These are phyloP conservation scores for Colletotrichum aenigma DNA, from an alignment of 2,329 filamentous ascomycete species.

Conservation along the genomic window DNA sequence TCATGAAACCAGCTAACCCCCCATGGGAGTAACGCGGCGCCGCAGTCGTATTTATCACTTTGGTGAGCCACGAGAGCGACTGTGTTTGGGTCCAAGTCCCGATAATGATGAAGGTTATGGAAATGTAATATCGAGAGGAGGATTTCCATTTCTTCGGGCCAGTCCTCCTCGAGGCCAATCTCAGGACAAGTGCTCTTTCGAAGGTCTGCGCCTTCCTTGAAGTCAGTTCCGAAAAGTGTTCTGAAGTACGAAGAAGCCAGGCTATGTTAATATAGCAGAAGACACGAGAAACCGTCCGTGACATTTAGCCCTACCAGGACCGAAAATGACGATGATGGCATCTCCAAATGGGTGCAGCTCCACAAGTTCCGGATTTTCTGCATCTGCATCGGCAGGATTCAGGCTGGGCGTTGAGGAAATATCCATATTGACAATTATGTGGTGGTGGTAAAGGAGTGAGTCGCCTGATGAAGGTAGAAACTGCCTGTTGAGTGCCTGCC, in stretches of 20 bases:
- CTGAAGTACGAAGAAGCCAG: background rate
- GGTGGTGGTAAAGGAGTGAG: background rate
- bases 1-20: background rate
- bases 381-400: background rate
- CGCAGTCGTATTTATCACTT: background rate
- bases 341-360: background rate
- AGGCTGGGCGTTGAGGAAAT: background rate
- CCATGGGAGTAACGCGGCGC: background rate
- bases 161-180: background rate
- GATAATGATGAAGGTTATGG: background rate
- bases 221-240: background rate
- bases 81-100: background rate
- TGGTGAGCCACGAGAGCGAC: accelerated
- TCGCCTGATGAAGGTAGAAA: background rate
- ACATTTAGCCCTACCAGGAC: no score
- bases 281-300: background rate
- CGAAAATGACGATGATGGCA: background rate
- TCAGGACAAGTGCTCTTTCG: background rate
- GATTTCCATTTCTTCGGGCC: background rate
- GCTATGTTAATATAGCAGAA: background rate
- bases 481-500: background rate
- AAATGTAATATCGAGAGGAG: background rate
- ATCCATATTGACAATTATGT: background rate
- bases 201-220: background rate
- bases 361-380: background rate